Evolutionary conservation across 331 rosid genomes (phyloP), one percentile per base, ranked within the genome.

Genomic region (Acacia concinna): DNA sequence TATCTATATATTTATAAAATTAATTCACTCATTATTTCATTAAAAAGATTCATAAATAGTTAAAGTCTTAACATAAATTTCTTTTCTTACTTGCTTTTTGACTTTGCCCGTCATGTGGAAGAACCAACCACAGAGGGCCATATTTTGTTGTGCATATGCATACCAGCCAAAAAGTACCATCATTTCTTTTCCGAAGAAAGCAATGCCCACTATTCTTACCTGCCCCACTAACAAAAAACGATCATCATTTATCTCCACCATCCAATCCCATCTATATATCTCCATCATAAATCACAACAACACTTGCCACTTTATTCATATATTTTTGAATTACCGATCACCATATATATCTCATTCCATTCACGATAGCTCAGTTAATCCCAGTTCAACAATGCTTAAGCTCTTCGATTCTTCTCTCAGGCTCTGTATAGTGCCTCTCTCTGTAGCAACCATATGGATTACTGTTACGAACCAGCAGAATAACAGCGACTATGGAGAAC

Each of bases 391-490:
- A 5, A 18, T 72, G 78, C 93, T 95, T 31, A 90, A 85, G 85
- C 40, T 92, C 67, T 10, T 92, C 46, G 92, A 91, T 71, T 85
- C 83, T 18, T 89, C 91, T 44, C 78, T 91, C 15, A 85, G 98
- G 82, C 59, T 92, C n/a, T 81, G 77, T 82, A 90, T 79, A 28
- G 84, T 94, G 85, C 93, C 96, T 69, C 82, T 92, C 0, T 91
- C 90, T 47, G 44, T 88, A 21, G 97, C 92, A 81, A 82, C 97
- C 59, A 73, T 92, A 34, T 91, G 97, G 90, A 49, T 91, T 8
- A 89, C 97, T n/a, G 81, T 87, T 27, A 92, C 97, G 49, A 88
- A 91, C 84, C 68, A 83, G 59, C 86, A 94, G 77, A 88, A 94
- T 65, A 88, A 84, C 37, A 81, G 70, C 71, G 81, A 8, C 77